Evolutionary conservation across 2,329 filamentous ascomycete species (phyloP).

Genomic region (Ophiocordyceps camponoti-leonardi): DNA sequence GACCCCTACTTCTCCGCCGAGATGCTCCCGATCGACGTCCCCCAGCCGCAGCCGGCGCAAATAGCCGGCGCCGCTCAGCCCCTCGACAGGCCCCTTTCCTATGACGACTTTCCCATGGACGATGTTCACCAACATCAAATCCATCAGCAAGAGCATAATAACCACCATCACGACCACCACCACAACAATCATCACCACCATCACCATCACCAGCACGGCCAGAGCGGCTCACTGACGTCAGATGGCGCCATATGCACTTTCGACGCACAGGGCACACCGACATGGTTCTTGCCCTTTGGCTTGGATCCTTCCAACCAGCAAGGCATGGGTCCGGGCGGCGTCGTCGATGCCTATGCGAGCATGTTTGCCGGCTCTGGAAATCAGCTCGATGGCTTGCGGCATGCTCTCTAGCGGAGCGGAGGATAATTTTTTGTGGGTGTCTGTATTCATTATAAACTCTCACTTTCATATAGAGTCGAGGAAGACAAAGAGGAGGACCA

Average conservation of each 20-base stretch:
- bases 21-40: conserved; percentile 33
- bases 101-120: conserved; percentile 43
- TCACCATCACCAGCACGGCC: conserved; percentile 3
- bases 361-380: conserved; percentile 27
- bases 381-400: conserved; percentile 14
- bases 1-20: conserved; percentile 30
- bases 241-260: conserved; percentile 9
- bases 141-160: not conserved
- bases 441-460: not conserved
- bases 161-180: too few species aligned
- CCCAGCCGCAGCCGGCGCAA: conserved; percentile 18
- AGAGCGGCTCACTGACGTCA: conserved; percentile 5
- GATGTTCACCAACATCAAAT: conserved; percentile 11
- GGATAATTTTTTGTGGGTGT: not conserved
- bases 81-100: conserved; percentile 60
- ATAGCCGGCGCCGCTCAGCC: conserved; percentile 41
- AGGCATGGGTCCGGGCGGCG: conserved; percentile 24
- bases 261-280: conserved; percentile 33
- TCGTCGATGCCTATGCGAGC: conserved; percentile 31
- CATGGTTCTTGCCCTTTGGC: conserved; percentile 91
- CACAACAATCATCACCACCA: conserved; percentile 12
- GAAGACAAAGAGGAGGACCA: too few species aligned
- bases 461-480: too few species aligned
- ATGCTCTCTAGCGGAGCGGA: conserved; percentile 9
- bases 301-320: conserved; percentile 56